A percentile compares a stretch with the other conserved stretches of the same genome.
Conservation (phyloP, 2,329 filamentous ascomycete species). For the Lasiodiplodia gonubiensis region DNA sequence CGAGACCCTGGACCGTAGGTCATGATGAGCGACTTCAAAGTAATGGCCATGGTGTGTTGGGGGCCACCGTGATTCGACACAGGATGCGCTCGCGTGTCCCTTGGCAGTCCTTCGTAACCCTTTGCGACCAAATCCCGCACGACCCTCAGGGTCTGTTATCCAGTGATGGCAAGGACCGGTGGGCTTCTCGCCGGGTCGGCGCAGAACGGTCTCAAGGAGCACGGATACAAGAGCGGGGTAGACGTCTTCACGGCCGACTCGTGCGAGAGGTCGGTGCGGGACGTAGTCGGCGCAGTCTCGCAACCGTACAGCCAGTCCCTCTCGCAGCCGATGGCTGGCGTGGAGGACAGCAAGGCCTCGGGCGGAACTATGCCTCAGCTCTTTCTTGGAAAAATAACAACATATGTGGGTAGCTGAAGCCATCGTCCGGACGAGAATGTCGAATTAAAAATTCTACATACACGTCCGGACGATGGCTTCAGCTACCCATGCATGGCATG, state of each 20-base stretch:
- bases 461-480: too few relatives aligned
- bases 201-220: background rate
- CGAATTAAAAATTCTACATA: too few relatives aligned
- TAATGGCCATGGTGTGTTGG: conserved; percentile 5
- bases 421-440: too few relatives aligned
- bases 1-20: conserved; percentile 10
- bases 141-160: conserved; percentile 1
- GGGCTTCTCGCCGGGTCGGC: conserved; percentile 1
- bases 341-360: too few relatives aligned
- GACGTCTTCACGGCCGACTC: background rate
- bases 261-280: conserved; percentile 11
- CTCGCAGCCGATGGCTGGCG: too few relatives aligned
- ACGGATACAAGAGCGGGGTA: conserved; percentile 20
- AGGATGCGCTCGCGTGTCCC: conserved; percentile 4
- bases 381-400: too few relatives aligned
- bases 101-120: background rate
- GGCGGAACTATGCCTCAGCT: too few relatives aligned
- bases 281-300: conserved; percentile 7
- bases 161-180: conserved; percentile 6
- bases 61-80: conserved; percentile 18
- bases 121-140: conserved; percentile 1
- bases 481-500: too few relatives aligned
- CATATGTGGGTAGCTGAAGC: too few relatives aligned
- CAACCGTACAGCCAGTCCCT: too few relatives aligned
- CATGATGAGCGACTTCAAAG: conserved; percentile 5